A percentile compares a stretch with the other conserved stretches of the same genome.
Conservation (phyloP, 2,329 filamentous ascomycete genomes). For the Alternaria triticina region DNA sequence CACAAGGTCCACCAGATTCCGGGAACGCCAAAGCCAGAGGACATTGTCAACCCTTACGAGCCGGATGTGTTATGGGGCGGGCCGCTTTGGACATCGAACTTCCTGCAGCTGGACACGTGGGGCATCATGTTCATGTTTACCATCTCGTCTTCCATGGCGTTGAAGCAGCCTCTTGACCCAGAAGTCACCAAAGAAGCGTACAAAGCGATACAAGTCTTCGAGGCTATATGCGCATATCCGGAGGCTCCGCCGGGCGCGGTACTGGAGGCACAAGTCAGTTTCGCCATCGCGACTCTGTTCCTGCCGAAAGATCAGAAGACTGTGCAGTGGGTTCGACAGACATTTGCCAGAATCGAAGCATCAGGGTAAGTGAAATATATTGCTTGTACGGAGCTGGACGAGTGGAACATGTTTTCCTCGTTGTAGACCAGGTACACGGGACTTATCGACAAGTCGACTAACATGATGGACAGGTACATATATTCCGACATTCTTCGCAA, state of each 20-base stretch:
- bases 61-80: conserved; percentile 71
- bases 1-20: conserved; percentile 70
- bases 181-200: conserved; percentile 70
- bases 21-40: conserved; percentile 62
- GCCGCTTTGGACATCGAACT: conserved; percentile 75
- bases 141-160: conserved; percentile 69
- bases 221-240: conserved; percentile 76
- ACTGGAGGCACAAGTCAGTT: conserved; percentile 74
- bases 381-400: background rate
- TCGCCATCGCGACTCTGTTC: conserved; percentile 79
- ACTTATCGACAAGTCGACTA: conserved; percentile 2
- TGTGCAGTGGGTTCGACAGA: conserved; percentile 78
- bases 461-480: conserved; percentile 69
- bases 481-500: conserved; percentile 76
- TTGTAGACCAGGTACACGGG: background rate
- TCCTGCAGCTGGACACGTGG: conserved; percentile 77
- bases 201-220: conserved; percentile 77
- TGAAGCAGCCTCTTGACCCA: conserved; percentile 57
- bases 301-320: conserved; percentile 77
- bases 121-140: conserved; percentile 81
- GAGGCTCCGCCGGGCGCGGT: conserved; percentile 72
- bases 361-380: conserved; percentile 68
- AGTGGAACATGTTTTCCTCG: background rate
- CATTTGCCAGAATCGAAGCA: conserved; percentile 78
- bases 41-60: conserved; percentile 77